phyloP scores from a whole-genome alignment of 2,329 filamentous ascomycete genomes.

The Ceratocystis colombiana region DNA sequence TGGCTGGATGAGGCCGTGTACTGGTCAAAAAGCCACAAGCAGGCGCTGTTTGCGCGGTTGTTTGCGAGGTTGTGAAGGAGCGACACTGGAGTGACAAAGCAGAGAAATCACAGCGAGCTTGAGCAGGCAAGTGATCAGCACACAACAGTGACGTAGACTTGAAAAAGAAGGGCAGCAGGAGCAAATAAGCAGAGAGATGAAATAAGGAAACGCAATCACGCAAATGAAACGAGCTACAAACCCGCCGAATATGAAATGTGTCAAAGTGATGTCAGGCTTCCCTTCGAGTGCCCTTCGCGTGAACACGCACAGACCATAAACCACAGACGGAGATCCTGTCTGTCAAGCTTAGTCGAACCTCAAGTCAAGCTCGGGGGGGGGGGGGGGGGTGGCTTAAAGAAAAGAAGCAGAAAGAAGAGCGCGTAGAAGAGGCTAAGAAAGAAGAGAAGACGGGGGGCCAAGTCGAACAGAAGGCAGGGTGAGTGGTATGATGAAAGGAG shows the following conservation, averaged over 20 bases:
- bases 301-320: constrained; percentile 1
- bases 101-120: neutral
- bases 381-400: neutral
- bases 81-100: neutral
- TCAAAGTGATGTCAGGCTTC: neutral
- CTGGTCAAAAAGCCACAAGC: no score
- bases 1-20: neutral
- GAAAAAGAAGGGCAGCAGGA: neutral
- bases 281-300: neutral
- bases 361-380: no score
- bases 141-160: neutral
- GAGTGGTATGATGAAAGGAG: neutral
- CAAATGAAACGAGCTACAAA: neutral
- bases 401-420: neutral
- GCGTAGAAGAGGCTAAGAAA: neutral
- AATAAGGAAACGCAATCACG: neutral
- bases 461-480: no score
- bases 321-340: neutral
- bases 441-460: no score
- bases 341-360: no score
- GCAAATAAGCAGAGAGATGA: neutral
- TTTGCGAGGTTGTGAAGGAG: neutral
- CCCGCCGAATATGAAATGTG: neutral
- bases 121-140: neutral
- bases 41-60: neutral